Evolutionary conservation across 805 yeast species (phyloP).

Genomic region (Saccharomyces eubayanus): DNA sequence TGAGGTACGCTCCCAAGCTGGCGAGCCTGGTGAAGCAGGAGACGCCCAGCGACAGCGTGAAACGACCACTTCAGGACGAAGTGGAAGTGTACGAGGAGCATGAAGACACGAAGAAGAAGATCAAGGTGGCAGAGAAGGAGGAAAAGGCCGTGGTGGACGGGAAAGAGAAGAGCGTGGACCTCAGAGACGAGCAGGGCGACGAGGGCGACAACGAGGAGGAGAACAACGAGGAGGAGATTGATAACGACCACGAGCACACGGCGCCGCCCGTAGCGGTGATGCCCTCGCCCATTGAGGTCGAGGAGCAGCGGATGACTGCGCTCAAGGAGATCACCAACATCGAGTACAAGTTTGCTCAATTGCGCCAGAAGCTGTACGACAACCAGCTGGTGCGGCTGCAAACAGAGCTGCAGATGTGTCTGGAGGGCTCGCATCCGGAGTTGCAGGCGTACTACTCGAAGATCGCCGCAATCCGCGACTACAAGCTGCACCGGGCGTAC

Average conservation of each 20-base stretch:
- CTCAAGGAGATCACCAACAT: constrained; percentile 65
- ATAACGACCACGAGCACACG: constrained; percentile 5
- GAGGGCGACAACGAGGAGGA: constrained; percentile 7
- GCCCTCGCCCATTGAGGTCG: constrained; percentile 24
- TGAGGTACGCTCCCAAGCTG: constrained; percentile 8
- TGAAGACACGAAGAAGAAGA: constrained; percentile 7
- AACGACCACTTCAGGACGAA: constrained; percentile 16
- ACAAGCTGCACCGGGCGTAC: constrained; percentile 47
- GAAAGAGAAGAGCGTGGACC: background rate
- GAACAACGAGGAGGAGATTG: constrained; percentile 7
- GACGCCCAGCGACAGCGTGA: constrained; percentile 15
- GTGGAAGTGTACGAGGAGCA: constrained; percentile 15
- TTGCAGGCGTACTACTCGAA: constrained; percentile 60
- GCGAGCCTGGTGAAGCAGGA: constrained; percentile 17
- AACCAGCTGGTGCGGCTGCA: constrained; percentile 72
- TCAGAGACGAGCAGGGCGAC: constrained; percentile 5
- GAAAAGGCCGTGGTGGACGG: constrained; percentile 6
- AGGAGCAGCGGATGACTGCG: constrained; percentile 22
- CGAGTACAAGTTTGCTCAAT: constrained; percentile 76
- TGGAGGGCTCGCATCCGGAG: constrained; percentile 88
- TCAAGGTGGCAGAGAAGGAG: constrained; percentile 3
- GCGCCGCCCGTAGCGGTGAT: constrained; percentile 7
- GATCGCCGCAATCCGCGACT: constrained; percentile 67
- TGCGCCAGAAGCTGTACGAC: constrained; percentile 77
- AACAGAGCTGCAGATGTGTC: constrained; percentile 78